phyloP scores from a whole-genome alignment of 257 asterid genomes.

The Fraxinus americana region DNA sequence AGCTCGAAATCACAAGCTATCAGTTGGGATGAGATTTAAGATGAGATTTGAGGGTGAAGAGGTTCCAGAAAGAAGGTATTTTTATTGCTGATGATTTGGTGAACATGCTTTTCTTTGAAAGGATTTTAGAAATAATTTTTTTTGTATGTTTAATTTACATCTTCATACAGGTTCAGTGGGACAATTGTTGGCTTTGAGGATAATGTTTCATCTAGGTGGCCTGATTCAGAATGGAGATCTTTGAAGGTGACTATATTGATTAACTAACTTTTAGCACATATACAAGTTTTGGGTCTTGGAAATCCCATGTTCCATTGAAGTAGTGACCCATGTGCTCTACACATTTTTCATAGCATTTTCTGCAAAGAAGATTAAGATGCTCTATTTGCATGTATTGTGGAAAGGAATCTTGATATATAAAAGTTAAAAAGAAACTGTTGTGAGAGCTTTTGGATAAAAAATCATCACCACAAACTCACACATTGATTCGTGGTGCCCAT shows the following conservation, averaged over 20 bases:
- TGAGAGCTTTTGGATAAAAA: conserved; percentile 2
- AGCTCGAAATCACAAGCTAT: conserved; percentile 79
- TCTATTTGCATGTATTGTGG: conserved; percentile 14
- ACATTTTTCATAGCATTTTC: conserved; percentile 1
- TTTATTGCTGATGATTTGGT: conserved; percentile 5
- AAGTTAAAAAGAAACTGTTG: conserved; percentile 4
- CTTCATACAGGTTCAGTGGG: conserved; percentile 80
- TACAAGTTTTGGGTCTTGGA: background rate
- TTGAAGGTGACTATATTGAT: conserved; percentile 60
- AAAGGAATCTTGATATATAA: conserved; percentile 10
- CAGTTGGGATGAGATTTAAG: conserved; percentile 97
- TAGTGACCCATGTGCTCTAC: background rate
- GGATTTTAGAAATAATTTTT: conserved; percentile 3
- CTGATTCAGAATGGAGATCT: conserved; percentile 95
- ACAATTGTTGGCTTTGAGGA: conserved; percentile 90
- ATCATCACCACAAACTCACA: conserved; percentile 1
- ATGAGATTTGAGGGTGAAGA: conserved; percentile 99
- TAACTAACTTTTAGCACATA: background rate
- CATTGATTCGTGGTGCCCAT: conserved; percentile 18
- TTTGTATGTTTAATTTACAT: conserved; percentile 19
- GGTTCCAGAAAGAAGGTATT: conserved; percentile 95
- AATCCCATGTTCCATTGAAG: conserved; percentile 14
- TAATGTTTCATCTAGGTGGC: conserved; percentile 69
- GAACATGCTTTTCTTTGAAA: background rate
- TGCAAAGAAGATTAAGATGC: conserved; percentile 1